phyloP scores from a whole-genome alignment of 345 rosid genomes.

The Aquilaria malaccensis region DNA sequence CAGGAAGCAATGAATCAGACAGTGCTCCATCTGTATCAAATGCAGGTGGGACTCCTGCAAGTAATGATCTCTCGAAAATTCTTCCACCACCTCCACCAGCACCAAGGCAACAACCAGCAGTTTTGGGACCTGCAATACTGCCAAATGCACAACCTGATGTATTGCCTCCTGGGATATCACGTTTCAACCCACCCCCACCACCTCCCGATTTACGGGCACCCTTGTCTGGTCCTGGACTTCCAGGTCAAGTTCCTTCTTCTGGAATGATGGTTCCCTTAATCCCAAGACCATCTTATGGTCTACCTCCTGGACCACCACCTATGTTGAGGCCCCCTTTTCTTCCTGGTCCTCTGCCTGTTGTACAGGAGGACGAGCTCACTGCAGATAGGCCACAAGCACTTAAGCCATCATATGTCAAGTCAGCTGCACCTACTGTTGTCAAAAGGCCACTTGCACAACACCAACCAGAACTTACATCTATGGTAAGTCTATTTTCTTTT shows the following conservation, averaged over 20 bases:
- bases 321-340: constrained; percentile 98
- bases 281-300: constrained; percentile 86
- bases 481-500: constrained; percentile 44
- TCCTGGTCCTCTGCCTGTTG: constrained; percentile 80
- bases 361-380: constrained; percentile 44
- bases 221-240: constrained; percentile 39
- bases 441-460: constrained; percentile 98
- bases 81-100: constrained; percentile 91
- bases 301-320: constrained; percentile 76
- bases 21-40: constrained; percentile 39
- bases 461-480: constrained; percentile 90
- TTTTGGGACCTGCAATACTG: constrained; percentile 37
- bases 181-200: constrained; percentile 78
- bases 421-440: constrained; percentile 98
- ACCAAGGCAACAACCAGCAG: constrained; percentile 49
- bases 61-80: constrained; percentile 40
- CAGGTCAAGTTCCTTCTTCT: constrained; percentile 43
- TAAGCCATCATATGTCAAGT: constrained; percentile 92
- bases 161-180: constrained; percentile 64
- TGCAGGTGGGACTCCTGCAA: constrained; percentile 28
- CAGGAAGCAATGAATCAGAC: constrained; percentile 38
- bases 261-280: constrained; percentile 66
- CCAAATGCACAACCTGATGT: constrained; percentile 46
- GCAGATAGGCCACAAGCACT: constrained; percentile 42
- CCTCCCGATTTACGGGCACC: constrained; percentile 53